These are phyloP conservation scores for Raffaelea ambrosiae DNA, from an alignment of 2,329 filamentous ascomycete genomes.

Conservation along the genomic window DNA sequence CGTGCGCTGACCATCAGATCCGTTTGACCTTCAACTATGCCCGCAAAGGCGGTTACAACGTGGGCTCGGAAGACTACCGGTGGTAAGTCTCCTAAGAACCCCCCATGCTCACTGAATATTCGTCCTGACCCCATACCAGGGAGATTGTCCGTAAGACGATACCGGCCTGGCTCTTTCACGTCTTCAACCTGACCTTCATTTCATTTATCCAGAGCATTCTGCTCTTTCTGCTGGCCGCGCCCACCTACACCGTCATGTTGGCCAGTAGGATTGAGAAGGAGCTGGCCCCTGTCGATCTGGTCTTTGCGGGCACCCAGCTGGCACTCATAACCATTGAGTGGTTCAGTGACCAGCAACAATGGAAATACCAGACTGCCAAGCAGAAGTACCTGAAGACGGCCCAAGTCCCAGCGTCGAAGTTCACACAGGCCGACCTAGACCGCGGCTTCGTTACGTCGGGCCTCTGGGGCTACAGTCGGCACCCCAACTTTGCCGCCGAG, in stretches of 20 bases:
- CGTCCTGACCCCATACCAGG: slow-evolving; percentile 33
- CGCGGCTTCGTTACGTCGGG: slow-evolving; percentile 81
- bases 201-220: slow-evolving; percentile 74
- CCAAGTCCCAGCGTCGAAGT: slow-evolving; percentile 53
- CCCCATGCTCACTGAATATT: too few relatives aligned
- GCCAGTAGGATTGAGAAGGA: slow-evolving; percentile 53
- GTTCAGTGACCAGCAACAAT: slow-evolving; percentile 88
- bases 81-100: slow-evolving; percentile 42
- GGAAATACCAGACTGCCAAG: slow-evolving; percentile 81
- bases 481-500: slow-evolving; percentile 92
- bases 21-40: slow-evolving; percentile 95
- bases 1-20: slow-evolving; percentile 34
- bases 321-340: slow-evolving; percentile 57
- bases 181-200: slow-evolving; percentile 89
- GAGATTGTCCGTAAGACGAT: slow-evolving; percentile 61
- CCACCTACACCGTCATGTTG: slow-evolving; percentile 76
- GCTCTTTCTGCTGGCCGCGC: slow-evolving; percentile 64
- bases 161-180: slow-evolving; percentile 59
- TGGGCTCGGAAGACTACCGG: slow-evolving; percentile 91
- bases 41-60: slow-evolving; percentile 82
- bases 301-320: slow-evolving; percentile 37
- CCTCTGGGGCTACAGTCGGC: slow-evolving; percentile 79
- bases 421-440: slow-evolving; percentile 67
- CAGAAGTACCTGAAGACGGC: slow-evolving; percentile 63
- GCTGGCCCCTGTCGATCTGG: slow-evolving; percentile 35